These are phyloP conservation scores for Gamsiella multidivaricata DNA, from an alignment of 192 early-diverging fungal genomes.

Conservation along the genomic window DNA sequence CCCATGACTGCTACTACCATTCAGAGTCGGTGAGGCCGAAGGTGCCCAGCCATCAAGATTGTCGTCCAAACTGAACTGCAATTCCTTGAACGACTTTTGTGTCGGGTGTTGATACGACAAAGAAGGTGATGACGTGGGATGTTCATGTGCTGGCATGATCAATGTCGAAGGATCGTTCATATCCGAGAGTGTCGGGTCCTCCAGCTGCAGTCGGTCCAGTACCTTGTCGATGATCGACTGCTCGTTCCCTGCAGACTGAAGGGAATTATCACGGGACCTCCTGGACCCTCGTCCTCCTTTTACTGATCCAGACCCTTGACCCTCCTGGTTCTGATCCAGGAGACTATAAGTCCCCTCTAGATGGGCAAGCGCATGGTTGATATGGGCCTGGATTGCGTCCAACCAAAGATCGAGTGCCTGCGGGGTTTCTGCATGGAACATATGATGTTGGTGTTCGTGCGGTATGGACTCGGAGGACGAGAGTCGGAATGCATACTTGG, in stretches of 20 bases:
- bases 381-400: slow-evolving; percentile 16
- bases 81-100: not conserved
- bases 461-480: slow-evolving; percentile 21
- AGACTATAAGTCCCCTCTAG: not conserved
- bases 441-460: slow-evolving; percentile 25
- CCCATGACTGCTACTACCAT: too few relatives aligned
- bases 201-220: slow-evolving; percentile 15
- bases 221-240: slow-evolving; percentile 42
- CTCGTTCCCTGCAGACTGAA: not conserved
- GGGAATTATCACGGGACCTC: too few relatives aligned
- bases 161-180: slow-evolving; percentile 43
- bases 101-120: not conserved
- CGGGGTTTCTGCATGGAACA: slow-evolving; percentile 20
- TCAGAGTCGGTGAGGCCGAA: not conserved
- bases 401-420: slow-evolving; percentile 29
- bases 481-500: slow-evolving; percentile 20
- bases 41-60: slow-evolving; percentile 20
- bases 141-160: slow-evolving; percentile 32
- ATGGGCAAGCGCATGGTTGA: slow-evolving; percentile 15
- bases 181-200: slow-evolving; percentile 39
- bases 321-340: not conserved
- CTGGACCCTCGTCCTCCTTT: not conserved
- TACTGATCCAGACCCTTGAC: not conserved
- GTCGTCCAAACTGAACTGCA: slow-evolving; percentile 6
- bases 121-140: slow-evolving; percentile 1